Conservation (phyloP, 345 rosid genomes). For the Hibiscus syriacus region DNA sequence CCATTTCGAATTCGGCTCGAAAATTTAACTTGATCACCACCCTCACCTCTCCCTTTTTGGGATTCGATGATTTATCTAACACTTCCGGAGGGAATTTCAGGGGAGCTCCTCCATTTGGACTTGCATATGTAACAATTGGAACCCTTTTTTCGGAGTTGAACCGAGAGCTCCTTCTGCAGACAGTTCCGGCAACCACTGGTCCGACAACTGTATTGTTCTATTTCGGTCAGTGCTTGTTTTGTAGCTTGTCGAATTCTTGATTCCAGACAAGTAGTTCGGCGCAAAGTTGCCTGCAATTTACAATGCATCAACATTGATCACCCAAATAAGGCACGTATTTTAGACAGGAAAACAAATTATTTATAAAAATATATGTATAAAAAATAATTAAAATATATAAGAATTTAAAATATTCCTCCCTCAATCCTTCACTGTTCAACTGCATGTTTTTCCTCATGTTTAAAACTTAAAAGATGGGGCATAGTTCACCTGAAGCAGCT, state of each 20-base stretch:
- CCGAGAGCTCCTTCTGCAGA: constrained; percentile 38
- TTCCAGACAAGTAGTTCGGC: background rate
- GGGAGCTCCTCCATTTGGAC: constrained; percentile 58
- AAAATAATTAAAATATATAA: too few relatives aligned
- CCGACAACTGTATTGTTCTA: too few relatives aligned
- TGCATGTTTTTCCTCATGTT: too few relatives aligned
- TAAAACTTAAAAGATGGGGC: too few relatives aligned
- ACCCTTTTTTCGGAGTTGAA: constrained; percentile 48
- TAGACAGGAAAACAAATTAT: too few relatives aligned
- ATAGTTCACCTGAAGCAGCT: constrained; percentile 60
- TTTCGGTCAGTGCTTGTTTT: too few relatives aligned
- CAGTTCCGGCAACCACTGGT: constrained; percentile 54
- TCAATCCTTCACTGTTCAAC: background rate
- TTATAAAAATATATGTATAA: too few relatives aligned
- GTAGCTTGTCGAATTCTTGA: too few relatives aligned
- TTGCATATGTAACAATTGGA: constrained; percentile 22
- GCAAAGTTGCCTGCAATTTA: constrained; percentile 44
- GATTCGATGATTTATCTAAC: constrained; percentile 26
- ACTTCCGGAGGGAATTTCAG: constrained; percentile 66
- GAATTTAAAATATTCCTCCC: too few relatives aligned
- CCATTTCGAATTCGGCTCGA: constrained; percentile 77
- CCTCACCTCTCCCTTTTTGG: too few relatives aligned
- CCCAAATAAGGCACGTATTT: too few relatives aligned
- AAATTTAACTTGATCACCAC: constrained; percentile 67
- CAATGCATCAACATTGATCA: background rate